A percentile compares a stretch with the other conserved stretches of the same genome.
These are phyloP conservation scores for Dactylellina drechsleri DNA, from an alignment of 2,329 filamentous ascomycete species.

Conservation along the genomic window DNA sequence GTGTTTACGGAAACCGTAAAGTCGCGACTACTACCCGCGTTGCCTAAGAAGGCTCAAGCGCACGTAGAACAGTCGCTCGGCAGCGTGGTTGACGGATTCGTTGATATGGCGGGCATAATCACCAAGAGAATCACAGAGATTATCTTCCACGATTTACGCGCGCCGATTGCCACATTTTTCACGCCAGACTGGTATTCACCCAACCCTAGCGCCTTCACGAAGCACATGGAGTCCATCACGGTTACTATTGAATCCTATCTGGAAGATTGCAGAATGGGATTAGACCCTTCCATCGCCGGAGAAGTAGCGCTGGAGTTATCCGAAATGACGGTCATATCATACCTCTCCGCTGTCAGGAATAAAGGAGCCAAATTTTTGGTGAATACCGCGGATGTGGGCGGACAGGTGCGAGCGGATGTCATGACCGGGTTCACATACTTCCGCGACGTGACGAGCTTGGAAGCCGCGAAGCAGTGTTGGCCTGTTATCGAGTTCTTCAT, in stretches of 20 bases:
- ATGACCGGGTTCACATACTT: conserved; percentile 92
- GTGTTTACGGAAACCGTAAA: conserved; percentile 82
- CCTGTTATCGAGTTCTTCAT: conserved; percentile 87
- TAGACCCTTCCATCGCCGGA: conserved; percentile 83
- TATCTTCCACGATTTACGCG: conserved; percentile 87
- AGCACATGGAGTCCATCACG: conserved; percentile 90
- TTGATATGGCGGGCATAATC: conserved; percentile 93
- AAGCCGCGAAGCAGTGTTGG: conserved; percentile 92
- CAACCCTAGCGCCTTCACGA: conserved; percentile 60
- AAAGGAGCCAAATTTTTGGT: conserved; percentile 88
- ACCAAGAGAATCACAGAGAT: conserved; percentile 85
- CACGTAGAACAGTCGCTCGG: conserved; percentile 80
- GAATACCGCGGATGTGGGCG: conserved; percentile 70
- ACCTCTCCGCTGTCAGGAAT: conserved; percentile 86
- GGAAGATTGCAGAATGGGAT: conserved; percentile 67
- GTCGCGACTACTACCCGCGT: conserved; percentile 80
- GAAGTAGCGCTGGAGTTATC: conserved; percentile 87
- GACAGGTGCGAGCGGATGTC: conserved; percentile 70
- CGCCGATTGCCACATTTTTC: conserved; percentile 88
- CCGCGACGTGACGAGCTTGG: conserved; percentile 74
- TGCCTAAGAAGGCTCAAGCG: conserved; percentile 81
- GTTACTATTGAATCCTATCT: conserved; percentile 97
- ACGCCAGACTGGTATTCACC: conserved; percentile 87
- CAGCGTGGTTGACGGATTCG: conserved; percentile 86
- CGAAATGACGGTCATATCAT: conserved; percentile 72